These are phyloP conservation scores for Parietaria judaica DNA, from an alignment of 306 rosid genomes.

Conservation along the genomic window DNA sequence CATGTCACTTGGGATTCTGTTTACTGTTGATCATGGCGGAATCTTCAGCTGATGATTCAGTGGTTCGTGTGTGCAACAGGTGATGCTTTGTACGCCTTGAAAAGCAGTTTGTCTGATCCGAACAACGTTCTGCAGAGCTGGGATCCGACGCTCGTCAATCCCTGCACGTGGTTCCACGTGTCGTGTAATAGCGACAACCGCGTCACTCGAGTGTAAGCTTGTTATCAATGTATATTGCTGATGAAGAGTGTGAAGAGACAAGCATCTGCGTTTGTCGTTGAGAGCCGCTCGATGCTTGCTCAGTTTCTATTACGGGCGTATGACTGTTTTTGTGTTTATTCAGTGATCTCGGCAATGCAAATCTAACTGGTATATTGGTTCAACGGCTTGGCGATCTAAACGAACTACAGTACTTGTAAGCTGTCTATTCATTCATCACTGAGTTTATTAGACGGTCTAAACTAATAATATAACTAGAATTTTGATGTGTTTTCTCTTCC, in stretches of 20 bases:
- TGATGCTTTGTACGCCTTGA: conserved; percentile 84
- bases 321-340: conserved; percentile 19
- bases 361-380: conserved; percentile 71
- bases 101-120: conserved; percentile 67
- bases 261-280: too few relatives aligned
- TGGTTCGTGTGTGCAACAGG: conserved; percentile 36
- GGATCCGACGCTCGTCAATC: conserved; percentile 90
- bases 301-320: not conserved
- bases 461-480: not conserved
- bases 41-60: conserved; percentile 11
- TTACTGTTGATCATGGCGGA: not conserved
- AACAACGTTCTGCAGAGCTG: conserved; percentile 83
- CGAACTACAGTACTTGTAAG: conserved; percentile 92
- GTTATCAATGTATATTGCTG: not conserved
- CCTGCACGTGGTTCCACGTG: conserved; percentile 96
- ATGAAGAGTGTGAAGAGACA: too few relatives aligned
- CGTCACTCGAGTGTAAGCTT: conserved; percentile 95
- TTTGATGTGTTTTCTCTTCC: too few relatives aligned
- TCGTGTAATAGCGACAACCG: conserved; percentile 69
- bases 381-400: conserved; percentile 61
- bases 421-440: not conserved
- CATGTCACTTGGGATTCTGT: not conserved
- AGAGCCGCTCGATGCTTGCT: too few relatives aligned
- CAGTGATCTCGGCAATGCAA: conserved; percentile 97
- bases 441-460: not conserved